Conservation (phyloP, 1,139 yeast genomes). For the Sugiyamaella paludigena region DNA sequence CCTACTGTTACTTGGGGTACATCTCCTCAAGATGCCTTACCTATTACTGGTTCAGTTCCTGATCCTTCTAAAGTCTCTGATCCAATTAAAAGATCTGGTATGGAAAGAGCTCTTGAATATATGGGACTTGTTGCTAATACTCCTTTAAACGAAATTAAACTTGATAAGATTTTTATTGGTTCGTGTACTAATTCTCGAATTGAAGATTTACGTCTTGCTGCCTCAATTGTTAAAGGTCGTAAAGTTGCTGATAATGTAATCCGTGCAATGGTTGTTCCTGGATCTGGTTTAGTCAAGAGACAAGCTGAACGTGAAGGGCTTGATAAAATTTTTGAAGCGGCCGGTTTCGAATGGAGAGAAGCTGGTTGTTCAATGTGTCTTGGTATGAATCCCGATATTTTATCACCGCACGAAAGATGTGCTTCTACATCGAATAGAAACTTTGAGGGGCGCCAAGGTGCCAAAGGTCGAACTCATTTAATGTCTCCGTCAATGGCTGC, state of each 20-base stretch:
- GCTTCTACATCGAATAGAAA: slow-evolving; percentile 98
- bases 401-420: slow-evolving; percentile 93
- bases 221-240: slow-evolving; percentile 86
- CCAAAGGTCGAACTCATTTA: slow-evolving; percentile 90
- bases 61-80: slow-evolving; percentile 74
- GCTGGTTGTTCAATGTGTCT: slow-evolving; percentile 99
- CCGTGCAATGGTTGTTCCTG: slow-evolving; percentile 91
- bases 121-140: slow-evolving; percentile 88
- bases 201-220: slow-evolving; percentile 95
- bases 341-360: slow-evolving; percentile 98
- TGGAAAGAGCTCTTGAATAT: slow-evolving; percentile 86
- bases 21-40: slow-evolving; percentile 97
- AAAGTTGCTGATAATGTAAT: slow-evolving; percentile 79
- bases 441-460: slow-evolving; percentile 99
- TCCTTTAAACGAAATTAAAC: slow-evolving; percentile 64
- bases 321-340: slow-evolving; percentile 82
- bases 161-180: slow-evolving; percentile 95
- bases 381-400: slow-evolving; percentile 98
- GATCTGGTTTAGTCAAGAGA: slow-evolving; percentile 88
- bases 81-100: slow-evolving; percentile 75
- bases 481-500: slow-evolving; percentile 99
- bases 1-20: slow-evolving; percentile 99
- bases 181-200: slow-evolving; percentile 98
- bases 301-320: slow-evolving; percentile 96
- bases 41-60: slow-evolving; percentile 86